A percentile compares a stretch with the other conserved stretches of the same genome.
Conservation (phyloP, 495 filamentous ascomycete genomes). For the Daldinia loculata region DNA sequence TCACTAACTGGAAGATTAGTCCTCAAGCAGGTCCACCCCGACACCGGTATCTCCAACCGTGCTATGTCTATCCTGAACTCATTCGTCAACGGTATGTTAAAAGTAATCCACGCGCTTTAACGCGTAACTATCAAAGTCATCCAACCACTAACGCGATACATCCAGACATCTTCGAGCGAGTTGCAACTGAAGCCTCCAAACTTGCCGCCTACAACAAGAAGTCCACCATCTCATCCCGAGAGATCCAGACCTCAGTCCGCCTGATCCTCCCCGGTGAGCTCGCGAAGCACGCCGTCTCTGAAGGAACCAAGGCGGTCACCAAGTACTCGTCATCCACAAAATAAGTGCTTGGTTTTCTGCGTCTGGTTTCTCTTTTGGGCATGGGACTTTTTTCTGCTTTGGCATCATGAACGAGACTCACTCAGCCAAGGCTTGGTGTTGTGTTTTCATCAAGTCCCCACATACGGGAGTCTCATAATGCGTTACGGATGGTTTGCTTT, state of each 20-base stretch:
- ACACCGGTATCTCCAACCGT: slow-evolving; percentile 99
- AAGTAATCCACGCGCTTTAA: slow-evolving; percentile 5
- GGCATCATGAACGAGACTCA: slow-evolving; percentile 67
- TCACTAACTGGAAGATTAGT: slow-evolving; percentile 61
- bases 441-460: slow-evolving; percentile 51
- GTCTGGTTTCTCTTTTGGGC: slow-evolving; percentile 58
- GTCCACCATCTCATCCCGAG: slow-evolving; percentile 98
- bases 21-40: slow-evolving; percentile 99
- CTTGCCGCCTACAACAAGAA: slow-evolving; percentile 99
- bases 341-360: slow-evolving; percentile 69
- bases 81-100: slow-evolving; percentile 91
- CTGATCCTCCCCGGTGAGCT: slow-evolving; percentile 98
- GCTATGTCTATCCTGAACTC: slow-evolving; percentile 99
- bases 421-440: slow-evolving; percentile 63
- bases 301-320: slow-evolving; percentile 99
- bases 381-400: slow-evolving; percentile 65
- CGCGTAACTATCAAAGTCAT: background rate
- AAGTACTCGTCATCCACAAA: slow-evolving; percentile 99
- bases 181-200: slow-evolving; percentile 98
- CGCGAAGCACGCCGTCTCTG: slow-evolving; percentile 98
- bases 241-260: slow-evolving; percentile 99
- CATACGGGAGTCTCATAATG: slow-evolving; percentile 81
- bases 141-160: slow-evolving; percentile 43
- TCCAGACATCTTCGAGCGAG: slow-evolving; percentile 98
- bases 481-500: slow-evolving; percentile 88